Percentiles rank a stretch among this genome's conserved stretches.
These are phyloP conservation scores for Aureobasidium sp. DNA, from an alignment of 2,329 filamentous ascomycete species.

Conservation along the genomic window DNA sequence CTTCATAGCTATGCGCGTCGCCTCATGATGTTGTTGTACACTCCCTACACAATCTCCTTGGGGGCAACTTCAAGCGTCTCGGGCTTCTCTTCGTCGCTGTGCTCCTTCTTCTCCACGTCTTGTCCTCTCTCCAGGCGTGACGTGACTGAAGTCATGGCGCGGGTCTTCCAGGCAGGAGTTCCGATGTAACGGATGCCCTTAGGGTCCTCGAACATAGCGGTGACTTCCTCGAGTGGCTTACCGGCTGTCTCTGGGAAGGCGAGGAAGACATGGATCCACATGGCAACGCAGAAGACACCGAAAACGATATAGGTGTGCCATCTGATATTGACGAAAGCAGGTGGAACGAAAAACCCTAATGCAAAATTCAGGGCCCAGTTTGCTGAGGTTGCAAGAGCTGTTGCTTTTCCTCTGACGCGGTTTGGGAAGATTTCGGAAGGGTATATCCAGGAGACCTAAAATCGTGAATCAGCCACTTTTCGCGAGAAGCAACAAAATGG, in stretches of 20 bases:
- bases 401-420: constrained; percentile 69
- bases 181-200: constrained; percentile 50
- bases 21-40: not conserved
- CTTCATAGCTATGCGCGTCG: not conserved
- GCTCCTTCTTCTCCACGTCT: constrained; percentile 28
- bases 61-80: constrained; percentile 23
- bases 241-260: constrained; percentile 75
- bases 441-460: constrained; percentile 53
- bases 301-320: constrained; percentile 78
- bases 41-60: constrained; percentile 1
- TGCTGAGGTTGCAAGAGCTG: constrained; percentile 64
- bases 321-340: constrained; percentile 63
- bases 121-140: constrained; percentile 28
- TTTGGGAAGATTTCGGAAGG: constrained; percentile 67
- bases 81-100: constrained; percentile 24
- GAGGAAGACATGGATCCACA: constrained; percentile 75
- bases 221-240: constrained; percentile 81
- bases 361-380: constrained; percentile 69
- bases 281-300: constrained; percentile 73
- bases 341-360: constrained; percentile 44
- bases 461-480: not conserved
- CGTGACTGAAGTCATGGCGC: constrained; percentile 25
- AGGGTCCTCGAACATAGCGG: constrained; percentile 68
- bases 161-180: constrained; percentile 63
- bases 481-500: accelerated